Base-by-base conservation (phyloP, 495 filamentous ascomycete species). In the Daldinia loculata region DNA sequence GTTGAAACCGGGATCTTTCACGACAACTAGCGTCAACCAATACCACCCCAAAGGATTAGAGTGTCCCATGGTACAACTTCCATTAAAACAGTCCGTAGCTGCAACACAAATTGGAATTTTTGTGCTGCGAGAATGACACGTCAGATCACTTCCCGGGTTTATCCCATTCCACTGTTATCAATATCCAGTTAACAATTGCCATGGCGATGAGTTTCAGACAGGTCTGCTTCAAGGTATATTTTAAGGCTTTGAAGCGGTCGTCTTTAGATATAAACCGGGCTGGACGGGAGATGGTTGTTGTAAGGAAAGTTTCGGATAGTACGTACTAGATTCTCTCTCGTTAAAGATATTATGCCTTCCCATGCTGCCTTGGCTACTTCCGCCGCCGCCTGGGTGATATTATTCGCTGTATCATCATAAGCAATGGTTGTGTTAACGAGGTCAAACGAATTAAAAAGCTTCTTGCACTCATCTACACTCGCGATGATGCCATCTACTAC, bases 401-500 rank as follows among this genome's bases (percentile, higher is more conserved):
- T 14, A 6, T 64, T 59, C 0, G 14, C 53, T 2, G 61, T 30
- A 12, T 58, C 45, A 9, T 51, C 39, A 41, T 75, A 79, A 24
- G 65, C 11, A 7, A 75, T 36, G 4, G 51, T 39, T 12, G 27
- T 64, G 27, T 67, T 75, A 12, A 76, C 61, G 2, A 67, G 15
- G 7, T 63, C 43, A n/a, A 59, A 67, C 14, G 74, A 63, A 36
- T 68, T 36, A 17, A 76, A 76, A 19, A 41, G 45, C 29, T 15
- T 12, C 41, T 14, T 26, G 45, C 75, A 73, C 3, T 60, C 41
- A 22, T 78, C 76, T 4, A 56, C 6, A 43, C 74, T 60, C 0
- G 73, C 56, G 12, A 76, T 63, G 32, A 77, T 67, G 4, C 71
- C 69, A 56, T 78, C 78, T 7, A 75, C 48, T 0, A 79, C 52